Evolutionary conservation across 1,139 yeast species (phyloP), one percentile per base, ranked within the genome.

Genomic region (Trichomonascaceae sp.): DNA sequence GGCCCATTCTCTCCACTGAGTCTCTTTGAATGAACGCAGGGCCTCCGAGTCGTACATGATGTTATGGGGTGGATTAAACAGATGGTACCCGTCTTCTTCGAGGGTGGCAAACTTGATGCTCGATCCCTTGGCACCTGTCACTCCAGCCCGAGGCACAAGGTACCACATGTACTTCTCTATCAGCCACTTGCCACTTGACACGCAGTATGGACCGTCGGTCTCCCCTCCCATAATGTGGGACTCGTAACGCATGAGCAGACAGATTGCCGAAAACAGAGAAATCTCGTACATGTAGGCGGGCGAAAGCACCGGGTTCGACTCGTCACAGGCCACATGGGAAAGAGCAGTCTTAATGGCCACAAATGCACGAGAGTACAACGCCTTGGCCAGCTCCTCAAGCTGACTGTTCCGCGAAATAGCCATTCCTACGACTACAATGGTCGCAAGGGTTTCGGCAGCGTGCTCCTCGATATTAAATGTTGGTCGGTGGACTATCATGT

Each of bases 351-450:
- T 33, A 17, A 37, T 36, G 9, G 30, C 39, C 5, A 33, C 39
- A 29, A 37, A 37, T 3, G 29, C 36, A 26, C 32, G 14, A 28
- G 44, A 43, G 32, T 40, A 45, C 11, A 42, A 37, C 4, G 37
- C 37, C 26, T 34, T 35, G 4, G 53, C 50, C 4, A 40, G 36
- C 5, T 37, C 36, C 4, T 37, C 33, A 2, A 37, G 38, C 2
- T 30, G 33, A 8, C 29, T 30, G 14, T 44, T 41, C 9, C 41
- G 37, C 17, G 43, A 36, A 16, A 47, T 28, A 2, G 59, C 52
- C 63, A 63, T 57, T 4, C 70, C 70, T 17, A 64, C 40, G 11
- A 56, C 43, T 16, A 57, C 49, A 42, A 64, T 43, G 4, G 57
- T 51, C 3, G 59, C 56, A 28, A 65, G 40, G 28, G 65, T 44